A percentile compares a stretch with the other conserved stretches of the same genome.
These are phyloP conservation scores for Ceratocystis variospora DNA, from an alignment of 2,329 filamentous ascomycete species.

Conservation along the genomic window DNA sequence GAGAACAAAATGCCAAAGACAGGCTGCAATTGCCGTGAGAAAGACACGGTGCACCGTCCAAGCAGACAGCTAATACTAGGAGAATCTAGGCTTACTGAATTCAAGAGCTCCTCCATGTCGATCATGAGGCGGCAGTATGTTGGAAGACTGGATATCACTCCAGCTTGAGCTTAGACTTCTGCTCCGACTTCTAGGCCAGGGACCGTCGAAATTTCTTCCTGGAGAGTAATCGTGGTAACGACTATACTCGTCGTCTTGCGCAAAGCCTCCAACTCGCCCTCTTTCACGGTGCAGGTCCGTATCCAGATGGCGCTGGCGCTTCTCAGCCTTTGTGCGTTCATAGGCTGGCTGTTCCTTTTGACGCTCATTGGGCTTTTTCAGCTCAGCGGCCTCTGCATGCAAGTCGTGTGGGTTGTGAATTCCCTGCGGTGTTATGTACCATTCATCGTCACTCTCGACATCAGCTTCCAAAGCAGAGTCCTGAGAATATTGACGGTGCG, in stretches of 20 bases:
- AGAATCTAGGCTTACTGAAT: constrained; percentile 14
- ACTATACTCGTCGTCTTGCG: not conserved
- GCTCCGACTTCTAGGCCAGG: constrained; percentile 21
- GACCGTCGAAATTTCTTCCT: not conserved
- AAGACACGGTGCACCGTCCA: not conserved
- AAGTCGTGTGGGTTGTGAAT: constrained; percentile 44
- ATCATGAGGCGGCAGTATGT: constrained; percentile 7
- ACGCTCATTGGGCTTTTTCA: constrained; percentile 28
- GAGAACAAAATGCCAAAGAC: not conserved
- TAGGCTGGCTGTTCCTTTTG: not conserved
- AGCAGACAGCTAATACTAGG: not conserved
- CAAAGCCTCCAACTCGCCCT: not conserved
- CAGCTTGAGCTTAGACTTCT: constrained; percentile 21
- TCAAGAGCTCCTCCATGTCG: not conserved
- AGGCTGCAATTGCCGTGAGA: not conserved
- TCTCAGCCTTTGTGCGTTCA: constrained; percentile 19
- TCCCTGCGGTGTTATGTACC: constrained; percentile 23
- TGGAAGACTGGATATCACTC: not conserved
- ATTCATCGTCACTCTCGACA: constrained; percentile 26
- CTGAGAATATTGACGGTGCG: constrained; percentile 22
- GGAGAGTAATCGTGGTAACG: not conserved
- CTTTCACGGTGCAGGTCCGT: not conserved
- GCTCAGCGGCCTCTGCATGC: constrained; percentile 40
- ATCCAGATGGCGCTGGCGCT: constrained; percentile 14
- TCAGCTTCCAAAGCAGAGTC: constrained; percentile 8